Conservation (phyloP, 306 rosid species). For the Erythrophleum fordii region DNA sequence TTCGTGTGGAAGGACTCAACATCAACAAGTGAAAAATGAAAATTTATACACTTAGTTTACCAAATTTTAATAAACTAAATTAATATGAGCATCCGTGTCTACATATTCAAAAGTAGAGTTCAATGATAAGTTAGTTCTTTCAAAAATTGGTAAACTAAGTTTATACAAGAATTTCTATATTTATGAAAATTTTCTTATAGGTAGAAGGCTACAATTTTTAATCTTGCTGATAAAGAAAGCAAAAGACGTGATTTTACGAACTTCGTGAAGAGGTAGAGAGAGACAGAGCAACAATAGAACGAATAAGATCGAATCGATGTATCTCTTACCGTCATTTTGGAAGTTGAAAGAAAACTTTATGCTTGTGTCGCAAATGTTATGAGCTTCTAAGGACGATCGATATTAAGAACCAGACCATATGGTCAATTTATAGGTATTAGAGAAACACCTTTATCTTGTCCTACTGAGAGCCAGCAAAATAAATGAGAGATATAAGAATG, state of each 20-base stretch:
- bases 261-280: neutral
- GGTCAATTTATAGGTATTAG: constrained; percentile 32
- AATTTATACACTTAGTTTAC: too few relatives aligned
- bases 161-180: too few relatives aligned
- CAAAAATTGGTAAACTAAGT: too few relatives aligned
- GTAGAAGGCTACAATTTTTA: too few relatives aligned
- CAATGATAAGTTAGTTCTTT: too few relatives aligned
- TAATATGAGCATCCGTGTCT: too few relatives aligned
- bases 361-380: constrained; percentile 21
- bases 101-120: too few relatives aligned
- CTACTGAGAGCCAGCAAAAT: neutral
- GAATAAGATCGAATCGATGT: neutral
- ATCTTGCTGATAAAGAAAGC: neutral
- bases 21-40: too few relatives aligned
- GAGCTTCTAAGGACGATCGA: constrained; percentile 34
- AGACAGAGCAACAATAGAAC: neutral
- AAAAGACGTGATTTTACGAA: neutral
- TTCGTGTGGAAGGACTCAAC: too few relatives aligned
- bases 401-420: neutral
- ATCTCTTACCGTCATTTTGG: constrained; percentile 50
- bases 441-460: neutral
- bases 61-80: too few relatives aligned
- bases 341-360: constrained; percentile 6
- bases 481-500: constrained; percentile 26
- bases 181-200: too few relatives aligned